Evolutionary conservation across 192 early-diverging fungal genomes (phyloP).

Genomic region (Coemansia sp.): DNA sequence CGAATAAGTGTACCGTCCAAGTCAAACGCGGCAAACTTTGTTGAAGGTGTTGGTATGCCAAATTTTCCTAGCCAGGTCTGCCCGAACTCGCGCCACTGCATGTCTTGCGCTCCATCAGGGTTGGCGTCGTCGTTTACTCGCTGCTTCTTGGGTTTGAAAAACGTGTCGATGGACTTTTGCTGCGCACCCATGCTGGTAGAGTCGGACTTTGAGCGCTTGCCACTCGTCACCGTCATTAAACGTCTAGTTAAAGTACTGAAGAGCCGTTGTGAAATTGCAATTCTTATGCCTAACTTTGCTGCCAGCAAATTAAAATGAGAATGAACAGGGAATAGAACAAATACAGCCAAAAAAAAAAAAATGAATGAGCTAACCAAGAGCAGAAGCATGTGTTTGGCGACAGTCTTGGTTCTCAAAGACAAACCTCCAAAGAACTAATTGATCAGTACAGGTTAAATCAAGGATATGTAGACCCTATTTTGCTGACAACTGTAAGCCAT

Average conservation of each 20-base stretch:
- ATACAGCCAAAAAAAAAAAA: background rate
- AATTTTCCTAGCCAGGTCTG: constrained; percentile 48
- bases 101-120: background rate
- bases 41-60: constrained; percentile 29
- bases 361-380: background rate
- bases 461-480: constrained; percentile 7
- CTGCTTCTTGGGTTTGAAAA: constrained; percentile 20
- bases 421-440: no score
- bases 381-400: background rate
- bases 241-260: background rate
- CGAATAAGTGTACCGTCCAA: constrained; percentile 77
- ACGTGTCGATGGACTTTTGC: constrained; percentile 19
- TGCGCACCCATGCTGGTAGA: constrained; percentile 11
- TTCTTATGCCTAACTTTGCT: background rate
- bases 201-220: background rate
- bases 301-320: background rate
- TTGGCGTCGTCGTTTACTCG: background rate
- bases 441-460: no score
- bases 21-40: constrained; percentile 56
- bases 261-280: background rate
- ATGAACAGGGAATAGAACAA: background rate
- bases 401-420: background rate
- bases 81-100: constrained; percentile 45
- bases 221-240: background rate
- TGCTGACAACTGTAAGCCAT: background rate